These are phyloP conservation scores for Penicillium fuscoglaucum DNA, from an alignment of 2,329 filamentous ascomycete genomes.

Conservation along the genomic window DNA sequence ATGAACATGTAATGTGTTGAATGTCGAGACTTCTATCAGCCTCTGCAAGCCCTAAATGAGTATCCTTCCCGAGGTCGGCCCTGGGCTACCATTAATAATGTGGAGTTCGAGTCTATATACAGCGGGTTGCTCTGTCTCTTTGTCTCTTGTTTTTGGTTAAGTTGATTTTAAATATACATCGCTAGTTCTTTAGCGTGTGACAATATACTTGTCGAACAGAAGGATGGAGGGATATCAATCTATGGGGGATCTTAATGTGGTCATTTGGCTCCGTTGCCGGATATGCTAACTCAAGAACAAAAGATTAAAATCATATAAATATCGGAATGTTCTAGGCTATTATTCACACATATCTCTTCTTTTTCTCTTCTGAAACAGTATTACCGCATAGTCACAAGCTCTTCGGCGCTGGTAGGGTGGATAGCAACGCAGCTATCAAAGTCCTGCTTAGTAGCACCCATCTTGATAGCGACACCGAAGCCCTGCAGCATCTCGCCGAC, in stretches of 20 bases:
- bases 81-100: not conserved
- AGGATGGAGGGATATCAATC: not conserved
- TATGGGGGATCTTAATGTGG: not conserved
- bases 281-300: not conserved
- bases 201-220: too few relatives aligned
- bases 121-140: not conserved
- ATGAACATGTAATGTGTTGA: not conserved
- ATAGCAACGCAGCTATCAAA: conserved; percentile 76
- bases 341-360: conserved; percentile 1
- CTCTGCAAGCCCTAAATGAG: not conserved
- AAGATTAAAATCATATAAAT: not conserved
- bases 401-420: conserved; percentile 74
- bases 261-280: too few relatives aligned
- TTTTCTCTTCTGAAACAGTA: conserved; percentile 7
- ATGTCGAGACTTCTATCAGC: not conserved
- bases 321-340: not conserved
- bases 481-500: conserved; percentile 70
- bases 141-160: not conserved
- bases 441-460: conserved; percentile 76
- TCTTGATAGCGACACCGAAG: conserved; percentile 75
- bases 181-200: not conserved
- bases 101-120: not conserved
- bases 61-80: too few relatives aligned
- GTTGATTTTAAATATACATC: not conserved
- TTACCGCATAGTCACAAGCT: conserved; percentile 60